Evolutionary conservation across 192 early-diverging fungal genomes (phyloP), one percentile per base, ranked within the genome.

Genomic region (Umbelopsis vinacea): DNA sequence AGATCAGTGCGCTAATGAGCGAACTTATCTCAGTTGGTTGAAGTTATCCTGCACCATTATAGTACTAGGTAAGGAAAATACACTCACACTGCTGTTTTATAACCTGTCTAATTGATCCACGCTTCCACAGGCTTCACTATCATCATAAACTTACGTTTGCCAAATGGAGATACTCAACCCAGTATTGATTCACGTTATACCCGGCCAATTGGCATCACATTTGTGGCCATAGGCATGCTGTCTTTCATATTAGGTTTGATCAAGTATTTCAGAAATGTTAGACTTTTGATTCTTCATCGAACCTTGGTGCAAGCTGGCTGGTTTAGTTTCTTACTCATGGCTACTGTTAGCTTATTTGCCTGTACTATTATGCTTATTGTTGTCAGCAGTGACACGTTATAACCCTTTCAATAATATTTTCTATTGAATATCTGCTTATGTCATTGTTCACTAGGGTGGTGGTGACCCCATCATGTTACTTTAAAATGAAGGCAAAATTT

Each of bases 1-100:
- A 60, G 79, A 81, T 66, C 79, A 81, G 26, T 66, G 76, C 19
- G 74, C 79, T 6, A 77, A 74, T 55, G 79, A 81, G 26, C 68
- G 79, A 7, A 81, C 76, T 47, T 81, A 48, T 52, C 35, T 81
- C 8, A 74, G 69, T 23, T 68, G 67, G 57, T 68, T 76, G 19
- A 71, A 75, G 40, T 45, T 76, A 9, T 66, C 79, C 5, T 74
- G 72, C 38, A 81, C 79, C 37, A 29, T 81, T 3, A 52, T 76
- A 52, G 60, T 81, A 19, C 24, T 81, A 11, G 79, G 79, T 81
- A 70, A 66, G 47, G n/a, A 35, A 43, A 43, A 54, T 0, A 54
- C 1, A 12, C n/a, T 14, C 26, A 11, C 6, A 54, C 26, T 29
- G 29, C 29, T n/a, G n/a, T n/a, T 29, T 29, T 1, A 29, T 29